Evolutionary conservation across 108 stramenopile genomes (phyloP).

Genomic region (Aurantiochytrium sp.): DNA sequence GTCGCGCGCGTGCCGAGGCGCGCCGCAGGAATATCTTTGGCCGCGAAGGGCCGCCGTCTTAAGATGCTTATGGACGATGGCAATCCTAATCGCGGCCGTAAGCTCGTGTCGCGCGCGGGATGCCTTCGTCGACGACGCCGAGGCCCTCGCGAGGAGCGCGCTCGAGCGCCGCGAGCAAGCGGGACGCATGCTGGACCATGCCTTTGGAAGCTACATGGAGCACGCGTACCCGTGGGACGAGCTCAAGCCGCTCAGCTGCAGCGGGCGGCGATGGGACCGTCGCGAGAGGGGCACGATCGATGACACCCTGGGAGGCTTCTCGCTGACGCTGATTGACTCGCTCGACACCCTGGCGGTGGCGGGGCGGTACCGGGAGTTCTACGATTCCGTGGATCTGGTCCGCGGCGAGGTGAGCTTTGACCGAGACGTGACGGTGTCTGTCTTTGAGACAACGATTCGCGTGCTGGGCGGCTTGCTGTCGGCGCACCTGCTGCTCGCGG

Average conservation of each 20-base stretch:
- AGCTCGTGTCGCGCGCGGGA: too few relatives aligned
- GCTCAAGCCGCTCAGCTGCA: constrained; percentile 51
- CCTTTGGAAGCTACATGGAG: constrained; percentile 44
- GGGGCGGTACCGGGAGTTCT: constrained; percentile 37
- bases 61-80: too few relatives aligned
- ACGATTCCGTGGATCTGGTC: background rate
- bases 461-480: constrained; percentile 58
- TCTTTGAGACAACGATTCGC: constrained; percentile 62
- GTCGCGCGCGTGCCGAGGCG: too few relatives aligned
- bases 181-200: constrained; percentile 44
- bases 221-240: constrained; percentile 52
- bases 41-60: too few relatives aligned
- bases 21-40: too few relatives aligned
- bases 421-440: constrained; percentile 51
- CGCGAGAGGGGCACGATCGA: constrained; percentile 50
- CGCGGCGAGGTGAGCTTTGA: constrained; percentile 35
- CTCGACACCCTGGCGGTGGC: constrained; percentile 53
- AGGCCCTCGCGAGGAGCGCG: too few relatives aligned
- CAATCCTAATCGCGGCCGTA: too few relatives aligned
- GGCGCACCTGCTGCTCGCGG: constrained; percentile 35
- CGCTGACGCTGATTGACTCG: constrained; percentile 53
- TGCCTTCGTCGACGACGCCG: too few relatives aligned
- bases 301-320: constrained; percentile 49
- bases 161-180: background rate
- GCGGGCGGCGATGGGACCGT: constrained; percentile 39